These are phyloP conservation scores for Xylariaceae sp. DNA, from an alignment of 2,329 filamentous ascomycete genomes.

Conservation along the genomic window DNA sequence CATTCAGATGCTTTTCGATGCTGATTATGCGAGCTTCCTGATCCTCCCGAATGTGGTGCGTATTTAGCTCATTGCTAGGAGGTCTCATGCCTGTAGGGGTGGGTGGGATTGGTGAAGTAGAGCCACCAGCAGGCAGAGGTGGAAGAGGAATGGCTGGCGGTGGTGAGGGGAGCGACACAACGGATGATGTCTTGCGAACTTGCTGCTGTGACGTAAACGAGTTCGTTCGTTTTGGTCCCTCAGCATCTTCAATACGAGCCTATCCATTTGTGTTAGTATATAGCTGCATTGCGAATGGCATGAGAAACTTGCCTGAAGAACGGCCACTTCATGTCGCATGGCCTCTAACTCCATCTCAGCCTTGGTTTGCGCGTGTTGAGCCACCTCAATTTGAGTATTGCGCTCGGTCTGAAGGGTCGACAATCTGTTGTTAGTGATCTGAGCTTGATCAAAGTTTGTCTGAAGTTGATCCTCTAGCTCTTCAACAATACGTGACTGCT, in stretches of 20 bases:
- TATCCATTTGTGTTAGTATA: constrained; percentile 11
- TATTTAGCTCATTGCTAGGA: constrained; percentile 72
- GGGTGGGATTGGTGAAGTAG: constrained; percentile 46
- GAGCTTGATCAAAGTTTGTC: constrained; percentile 90
- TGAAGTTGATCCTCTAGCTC: constrained; percentile 96
- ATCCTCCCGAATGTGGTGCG: constrained; percentile 83
- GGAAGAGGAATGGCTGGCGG: constrained; percentile 95
- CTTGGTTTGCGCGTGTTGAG: constrained; percentile 58
- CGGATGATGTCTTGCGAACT: constrained; percentile 79
- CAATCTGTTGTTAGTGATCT: constrained; percentile 77
- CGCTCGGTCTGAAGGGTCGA: constrained; percentile 77
- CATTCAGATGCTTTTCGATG: constrained; percentile 93
- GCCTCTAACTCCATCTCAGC: constrained; percentile 67
- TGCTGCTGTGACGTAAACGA: constrained; percentile 54
- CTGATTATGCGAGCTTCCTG: constrained; percentile 92
- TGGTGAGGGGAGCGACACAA: constrained; percentile 82
- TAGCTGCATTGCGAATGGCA: not conserved
- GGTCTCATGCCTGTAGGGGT: constrained; percentile 62
- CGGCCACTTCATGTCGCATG: constrained; percentile 65
- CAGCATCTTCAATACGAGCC: constrained; percentile 31
- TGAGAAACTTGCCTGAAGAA: constrained; percentile 64
- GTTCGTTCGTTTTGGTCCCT: constrained; percentile 52
- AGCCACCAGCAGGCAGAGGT: constrained; percentile 66
- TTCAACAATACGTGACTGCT: constrained; percentile 86
- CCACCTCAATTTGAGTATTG: constrained; percentile 73